Base-by-base conservation (phyloP, 345 rosid genomes). In the Clarkia xantiana region DNA sequence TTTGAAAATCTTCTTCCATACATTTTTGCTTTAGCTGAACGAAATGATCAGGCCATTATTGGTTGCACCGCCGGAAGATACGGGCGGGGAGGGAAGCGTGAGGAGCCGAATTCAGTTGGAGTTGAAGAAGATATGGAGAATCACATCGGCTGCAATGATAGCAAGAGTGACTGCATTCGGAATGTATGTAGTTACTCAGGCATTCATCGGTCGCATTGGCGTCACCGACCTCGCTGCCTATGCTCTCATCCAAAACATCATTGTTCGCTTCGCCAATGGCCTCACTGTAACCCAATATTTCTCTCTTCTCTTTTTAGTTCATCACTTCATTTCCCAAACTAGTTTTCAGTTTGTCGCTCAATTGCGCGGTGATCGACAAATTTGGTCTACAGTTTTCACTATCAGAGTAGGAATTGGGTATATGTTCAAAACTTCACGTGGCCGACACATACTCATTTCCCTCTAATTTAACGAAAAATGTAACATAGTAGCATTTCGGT, bases 51-150 rank as follows among this genome's bases (percentile, higher is more conserved):
- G n/a, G n/a, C n/a, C n/a, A n/a, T n/a, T n/a, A n/a, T n/a, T n/a
- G n/a, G n/a, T n/a, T n/a, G n/a, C n/a, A n/a, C n/a, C n/a, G n/a
- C n/a, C n/a, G n/a, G 10, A 61, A 16, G 47, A 20, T 29, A 51
- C 59, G 15, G 49, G 49, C 39, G 66, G 63, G 12, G 43, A 5
- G 0, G 50, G 38, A 6, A 60, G 61, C 17, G 2, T 59, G 18
- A 65, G 59, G 6, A 44, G 14, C 11, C 71, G 70, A 62, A 52
- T 78, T 44, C 73, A 74, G 79, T 53, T 42, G 7, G 89, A 77
- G 53, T 58, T 67, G 6, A 69, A 56, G 7, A 58, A 46, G 45
- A 44, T 64, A 44, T 64, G 59, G 68, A 48, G 53, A 19, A 40
- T 64, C 10, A 54, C 63, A 36, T 47, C 54, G 15, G 63, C 63